Evolutionary conservation across 148 eudicot genomes (phyloP).

Genomic region (Beta vulgaris): DNA sequence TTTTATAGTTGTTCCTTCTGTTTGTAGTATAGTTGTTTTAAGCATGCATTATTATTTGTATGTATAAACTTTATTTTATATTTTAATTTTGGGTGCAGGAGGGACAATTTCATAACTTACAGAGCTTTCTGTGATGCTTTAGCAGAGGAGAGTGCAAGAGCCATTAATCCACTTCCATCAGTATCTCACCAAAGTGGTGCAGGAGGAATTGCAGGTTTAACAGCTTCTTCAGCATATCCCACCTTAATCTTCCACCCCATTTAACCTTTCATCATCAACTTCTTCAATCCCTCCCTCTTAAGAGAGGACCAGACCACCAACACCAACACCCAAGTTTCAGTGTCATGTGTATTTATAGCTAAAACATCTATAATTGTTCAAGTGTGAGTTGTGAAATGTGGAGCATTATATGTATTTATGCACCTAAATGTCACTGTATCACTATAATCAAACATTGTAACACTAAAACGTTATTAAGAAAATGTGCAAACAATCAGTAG

Average conservation of each 20-base stretch:
- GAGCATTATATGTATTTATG: too few relatives aligned
- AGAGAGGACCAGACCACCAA: conserved; percentile 23
- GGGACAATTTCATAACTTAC: conserved; percentile 89
- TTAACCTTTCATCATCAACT: conserved; percentile 20
- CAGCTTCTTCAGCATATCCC: neutral
- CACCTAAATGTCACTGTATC: too few relatives aligned
- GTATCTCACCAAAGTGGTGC: neutral
- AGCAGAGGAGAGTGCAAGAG: conserved; percentile 59
- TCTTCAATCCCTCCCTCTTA: conserved; percentile 27
- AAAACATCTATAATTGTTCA: too few relatives aligned
- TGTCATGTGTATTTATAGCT: too few relatives aligned
- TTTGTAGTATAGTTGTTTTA: neutral
- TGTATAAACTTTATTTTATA: neutral
- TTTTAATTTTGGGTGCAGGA: conserved; percentile 41
- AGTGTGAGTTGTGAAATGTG: too few relatives aligned
- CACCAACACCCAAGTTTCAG: neutral
- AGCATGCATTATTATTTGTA: neutral
- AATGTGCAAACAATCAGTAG: neutral
- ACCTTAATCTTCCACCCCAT: conserved; percentile 11
- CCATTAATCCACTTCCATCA: conserved; percentile 20
- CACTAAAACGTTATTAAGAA: neutral
- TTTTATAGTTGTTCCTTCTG: conserved; percentile 11
- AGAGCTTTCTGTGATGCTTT: conserved; percentile 89
- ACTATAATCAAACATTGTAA: neutral
- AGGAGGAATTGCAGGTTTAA: neutral